A percentile compares a stretch with the other conserved stretches of the same genome.
Evolutionary conservation across 2,329 filamentous ascomycete species (phyloP).

Genomic region (Cryphonectria nitschkei): DNA sequence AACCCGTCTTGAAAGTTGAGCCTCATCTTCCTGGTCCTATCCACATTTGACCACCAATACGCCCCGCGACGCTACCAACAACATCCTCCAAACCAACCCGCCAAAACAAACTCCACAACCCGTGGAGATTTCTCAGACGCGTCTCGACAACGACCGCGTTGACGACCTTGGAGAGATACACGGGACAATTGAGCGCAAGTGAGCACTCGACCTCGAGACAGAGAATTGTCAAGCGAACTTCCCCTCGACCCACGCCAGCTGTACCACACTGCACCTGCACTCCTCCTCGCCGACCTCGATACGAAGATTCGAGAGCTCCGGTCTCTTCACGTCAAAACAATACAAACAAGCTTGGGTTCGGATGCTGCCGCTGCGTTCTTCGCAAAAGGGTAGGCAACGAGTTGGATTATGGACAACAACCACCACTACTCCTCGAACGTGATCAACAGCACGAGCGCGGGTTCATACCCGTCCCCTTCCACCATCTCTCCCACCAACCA

Average conservation of each 20-base stretch:
- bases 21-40: constrained; percentile 30
- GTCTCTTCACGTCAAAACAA: background rate
- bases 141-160: constrained; percentile 25
- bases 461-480: constrained; percentile 36
- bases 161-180: constrained; percentile 21
- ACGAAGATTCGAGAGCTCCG: constrained; percentile 13
- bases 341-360: constrained; percentile 20
- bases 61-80: constrained; percentile 17
- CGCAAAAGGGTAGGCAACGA: constrained; percentile 29
- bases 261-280: background rate
- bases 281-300: background rate
- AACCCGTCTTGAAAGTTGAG: constrained; percentile 29
- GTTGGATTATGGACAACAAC: constrained; percentile 36
- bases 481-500: constrained; percentile 34
- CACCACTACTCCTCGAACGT: constrained; percentile 38
- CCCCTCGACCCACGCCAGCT: background rate
- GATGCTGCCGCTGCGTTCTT: constrained; percentile 29
- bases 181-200: background rate
- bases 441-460: constrained; percentile 37
- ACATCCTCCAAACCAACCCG: constrained; percentile 14
- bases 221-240: background rate
- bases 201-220: background rate
- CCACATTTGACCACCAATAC: constrained; percentile 28
- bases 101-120: constrained; percentile 23
- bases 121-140: constrained; percentile 23